Percentiles rank a stretch among this genome's conserved stretches.
phyloP scores from a whole-genome alignment of 768 basidiomycete genomes.

The Symmetrospora coprosmae region DNA sequence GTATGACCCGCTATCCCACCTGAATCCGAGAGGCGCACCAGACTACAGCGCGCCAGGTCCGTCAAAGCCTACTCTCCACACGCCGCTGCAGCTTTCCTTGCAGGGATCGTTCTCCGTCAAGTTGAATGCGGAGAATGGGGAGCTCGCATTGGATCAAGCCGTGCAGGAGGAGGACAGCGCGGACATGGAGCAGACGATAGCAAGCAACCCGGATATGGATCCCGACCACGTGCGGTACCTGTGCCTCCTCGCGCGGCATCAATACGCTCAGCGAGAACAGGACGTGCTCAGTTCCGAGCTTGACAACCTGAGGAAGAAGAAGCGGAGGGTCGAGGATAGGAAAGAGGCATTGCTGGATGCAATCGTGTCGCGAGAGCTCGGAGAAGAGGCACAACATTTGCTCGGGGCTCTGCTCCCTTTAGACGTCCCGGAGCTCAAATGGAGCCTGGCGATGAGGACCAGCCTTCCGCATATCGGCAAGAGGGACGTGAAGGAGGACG shows the following conservation, averaged over 20 bases:
- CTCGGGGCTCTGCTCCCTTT: background rate
- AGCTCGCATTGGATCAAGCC: no score
- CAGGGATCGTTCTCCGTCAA: constrained; percentile 23
- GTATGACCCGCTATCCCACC: no score
- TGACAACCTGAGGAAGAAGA: constrained; percentile 45
- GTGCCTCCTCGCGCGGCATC: constrained; percentile 61
- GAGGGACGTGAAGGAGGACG: constrained; percentile 4
- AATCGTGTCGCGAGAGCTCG: constrained; percentile 35
- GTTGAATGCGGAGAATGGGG: background rate
- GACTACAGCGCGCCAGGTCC: no score
- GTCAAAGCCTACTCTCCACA: background rate
- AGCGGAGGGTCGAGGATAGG: constrained; percentile 31
- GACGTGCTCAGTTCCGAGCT: constrained; percentile 54
- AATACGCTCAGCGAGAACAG: constrained; percentile 55
- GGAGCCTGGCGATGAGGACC: constrained; percentile 3
- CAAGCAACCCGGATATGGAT: constrained; percentile 17
- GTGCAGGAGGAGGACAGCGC: background rate
- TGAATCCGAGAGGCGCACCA: no score
- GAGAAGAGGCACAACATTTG: constrained; percentile 4
- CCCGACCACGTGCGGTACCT: constrained; percentile 48
- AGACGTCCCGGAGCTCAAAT: background rate
- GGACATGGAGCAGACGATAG: constrained; percentile 23
- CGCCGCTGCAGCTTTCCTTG: background rate
- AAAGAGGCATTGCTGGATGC: constrained; percentile 41
- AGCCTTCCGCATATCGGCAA: constrained; percentile 2